Conservation (phyloP, 352 stramenopile genomes). For the Phytophthora ramorum region DNA sequence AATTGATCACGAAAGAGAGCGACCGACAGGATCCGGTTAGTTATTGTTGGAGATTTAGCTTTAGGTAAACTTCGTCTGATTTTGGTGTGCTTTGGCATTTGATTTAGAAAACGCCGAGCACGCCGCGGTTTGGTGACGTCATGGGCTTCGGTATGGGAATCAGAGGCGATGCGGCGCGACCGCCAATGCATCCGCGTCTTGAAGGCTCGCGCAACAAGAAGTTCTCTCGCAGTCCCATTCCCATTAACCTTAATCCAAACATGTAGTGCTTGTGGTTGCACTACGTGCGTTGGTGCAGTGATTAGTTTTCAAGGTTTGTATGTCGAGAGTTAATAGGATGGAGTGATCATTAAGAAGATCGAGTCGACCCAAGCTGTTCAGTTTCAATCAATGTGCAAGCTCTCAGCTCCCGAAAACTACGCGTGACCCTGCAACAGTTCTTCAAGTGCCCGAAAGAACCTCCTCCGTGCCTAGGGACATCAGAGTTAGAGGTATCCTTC, state of each 20-base stretch:
- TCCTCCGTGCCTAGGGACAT: constrained; percentile 19
- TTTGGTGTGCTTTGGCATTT: neutral
- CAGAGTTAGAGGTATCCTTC: neutral
- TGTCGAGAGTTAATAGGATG: no score
- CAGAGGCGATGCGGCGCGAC: constrained; percentile 32
- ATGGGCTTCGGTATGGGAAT: constrained; percentile 25
- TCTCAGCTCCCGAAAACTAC: neutral
- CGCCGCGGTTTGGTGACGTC: constrained; percentile 25
- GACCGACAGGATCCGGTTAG: constrained; percentile 63
- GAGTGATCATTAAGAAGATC: neutral
- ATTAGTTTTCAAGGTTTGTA: neutral
- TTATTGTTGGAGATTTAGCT: neutral
- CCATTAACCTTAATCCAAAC: constrained; percentile 61
- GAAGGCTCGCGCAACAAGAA: constrained; percentile 84
- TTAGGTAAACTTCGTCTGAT: neutral
- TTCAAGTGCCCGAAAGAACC: constrained; percentile 32
- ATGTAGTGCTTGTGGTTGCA: constrained; percentile 14
- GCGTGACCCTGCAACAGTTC: constrained; percentile 20
- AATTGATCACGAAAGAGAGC: constrained; percentile 78
- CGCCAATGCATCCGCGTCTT: constrained; percentile 49
- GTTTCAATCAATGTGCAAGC: no score
- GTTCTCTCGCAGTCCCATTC: constrained; percentile 66
- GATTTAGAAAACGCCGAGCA: constrained; percentile 42
- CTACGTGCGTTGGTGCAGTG: neutral
- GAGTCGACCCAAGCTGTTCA: no score